Conservation (phyloP, 2,329 filamentous ascomycete species). For the Ramularia endophylla region DNA sequence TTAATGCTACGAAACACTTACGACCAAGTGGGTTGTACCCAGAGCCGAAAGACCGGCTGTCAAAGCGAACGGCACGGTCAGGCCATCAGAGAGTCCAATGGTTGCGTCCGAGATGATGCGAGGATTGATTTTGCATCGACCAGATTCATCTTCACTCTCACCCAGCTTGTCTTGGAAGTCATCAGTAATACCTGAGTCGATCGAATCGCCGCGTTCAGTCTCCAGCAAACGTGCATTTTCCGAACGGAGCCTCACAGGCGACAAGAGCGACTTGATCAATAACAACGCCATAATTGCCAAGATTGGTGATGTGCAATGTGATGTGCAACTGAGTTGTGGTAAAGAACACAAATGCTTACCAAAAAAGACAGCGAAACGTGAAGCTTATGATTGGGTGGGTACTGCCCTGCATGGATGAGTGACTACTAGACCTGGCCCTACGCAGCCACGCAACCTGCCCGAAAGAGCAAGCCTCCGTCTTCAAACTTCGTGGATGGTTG, state of each 20-base stretch:
- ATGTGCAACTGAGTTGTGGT: no score
- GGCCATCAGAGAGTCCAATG: slow-evolving; percentile 38
- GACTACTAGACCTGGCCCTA: no score
- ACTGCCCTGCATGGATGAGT: no score
- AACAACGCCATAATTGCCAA: no score
- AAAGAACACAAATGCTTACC: no score
- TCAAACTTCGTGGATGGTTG: no score
- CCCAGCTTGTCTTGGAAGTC: slow-evolving; percentile 7
- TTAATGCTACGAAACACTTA: not conserved
- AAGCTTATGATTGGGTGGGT: no score
- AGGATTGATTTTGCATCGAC: slow-evolving; percentile 21
- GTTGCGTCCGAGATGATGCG: slow-evolving; percentile 43
- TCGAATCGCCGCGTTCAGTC: slow-evolving; percentile 3
- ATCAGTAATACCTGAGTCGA: slow-evolving; percentile 2
- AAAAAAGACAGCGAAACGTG: slow-evolving; percentile 1
- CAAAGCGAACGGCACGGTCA: slow-evolving; percentile 41
- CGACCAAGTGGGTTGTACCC: slow-evolving; percentile 33
- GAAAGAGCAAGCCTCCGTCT: no score
- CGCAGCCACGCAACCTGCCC: no score
- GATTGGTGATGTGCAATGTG: no score
- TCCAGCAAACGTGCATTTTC: slow-evolving; percentile 1
- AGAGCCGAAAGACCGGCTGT: slow-evolving; percentile 38
- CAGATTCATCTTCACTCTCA: not conserved
- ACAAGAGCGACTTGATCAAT: no score
- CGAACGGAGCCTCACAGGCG: no score